A percentile compares a stretch with the other conserved stretches of the same genome.
phyloP scores from a whole-genome alignment of 2,329 filamentous ascomycete species.

The Sporothrix schenckii region DNA sequence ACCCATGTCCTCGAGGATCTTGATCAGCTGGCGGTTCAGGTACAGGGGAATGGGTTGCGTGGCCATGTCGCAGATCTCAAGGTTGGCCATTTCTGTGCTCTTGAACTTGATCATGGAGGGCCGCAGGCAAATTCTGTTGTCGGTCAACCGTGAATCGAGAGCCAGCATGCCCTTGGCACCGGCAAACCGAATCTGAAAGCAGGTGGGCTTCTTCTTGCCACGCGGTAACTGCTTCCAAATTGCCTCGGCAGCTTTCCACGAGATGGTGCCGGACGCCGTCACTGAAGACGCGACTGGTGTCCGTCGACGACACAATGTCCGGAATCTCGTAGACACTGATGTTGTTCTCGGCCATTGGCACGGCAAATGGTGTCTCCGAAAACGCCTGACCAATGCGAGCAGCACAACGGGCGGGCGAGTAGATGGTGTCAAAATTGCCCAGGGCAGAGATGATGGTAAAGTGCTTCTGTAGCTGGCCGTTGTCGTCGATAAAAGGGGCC shows the following conservation, averaged over 20 bases:
- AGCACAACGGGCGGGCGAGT: conserved; percentile 58
- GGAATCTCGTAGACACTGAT: conserved; percentile 46
- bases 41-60: conserved; percentile 68
- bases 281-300: conserved; percentile 66
- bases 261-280: conserved; percentile 78
- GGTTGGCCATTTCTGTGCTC: conserved; percentile 55
- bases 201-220: conserved; percentile 58
- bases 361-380: conserved; percentile 70
- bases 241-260: conserved; percentile 58
- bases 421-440: conserved; percentile 56
- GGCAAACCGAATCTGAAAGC: conserved; percentile 73
- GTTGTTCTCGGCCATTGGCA: conserved; percentile 51
- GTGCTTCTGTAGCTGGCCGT: conserved; percentile 44
- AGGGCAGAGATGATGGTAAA: conserved; percentile 52
- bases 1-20: conserved; percentile 79
- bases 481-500: conserved; percentile 50
- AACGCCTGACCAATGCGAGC: conserved; percentile 69
- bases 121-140: conserved; percentile 64
- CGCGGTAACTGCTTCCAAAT: conserved; percentile 61
- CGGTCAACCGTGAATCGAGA: conserved; percentile 63
- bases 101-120: conserved; percentile 80
- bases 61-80: conserved; percentile 74
- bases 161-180: conserved; percentile 80
- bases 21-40: conserved; percentile 80
- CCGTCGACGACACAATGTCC: conserved; percentile 54